Conservation (phyloP, 192 early-diverging fungal species). For the Podila epigama region DNA sequence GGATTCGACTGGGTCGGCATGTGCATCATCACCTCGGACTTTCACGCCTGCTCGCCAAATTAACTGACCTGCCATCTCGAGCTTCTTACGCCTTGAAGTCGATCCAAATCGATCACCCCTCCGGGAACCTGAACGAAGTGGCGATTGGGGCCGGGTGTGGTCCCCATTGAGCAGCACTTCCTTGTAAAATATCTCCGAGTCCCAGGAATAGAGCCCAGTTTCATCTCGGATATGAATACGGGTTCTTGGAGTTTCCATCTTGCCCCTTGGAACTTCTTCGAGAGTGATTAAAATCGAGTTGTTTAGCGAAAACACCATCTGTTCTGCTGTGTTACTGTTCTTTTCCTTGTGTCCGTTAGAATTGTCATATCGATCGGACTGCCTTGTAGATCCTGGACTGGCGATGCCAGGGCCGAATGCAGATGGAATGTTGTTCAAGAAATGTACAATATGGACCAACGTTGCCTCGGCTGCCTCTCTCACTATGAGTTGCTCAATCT, state of each 20-base stretch:
- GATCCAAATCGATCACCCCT: conserved; percentile 34
- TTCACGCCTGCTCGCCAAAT: conserved; percentile 33
- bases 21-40: conserved; percentile 30
- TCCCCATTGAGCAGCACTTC: conserved; percentile 30
- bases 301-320: conserved; percentile 77
- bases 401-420: conserved; percentile 58
- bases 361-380: background rate
- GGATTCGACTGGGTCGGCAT: background rate
- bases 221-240: conserved; percentile 77
- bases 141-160: conserved; percentile 11
- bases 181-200: conserved; percentile 75
- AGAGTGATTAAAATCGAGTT: conserved; percentile 75
- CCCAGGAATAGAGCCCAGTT: conserved; percentile 86
- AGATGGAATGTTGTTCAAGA: conserved; percentile 71
- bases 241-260: conserved; percentile 50
- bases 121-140: conserved; percentile 13
- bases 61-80: conserved; percentile 45
- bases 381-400: background rate
- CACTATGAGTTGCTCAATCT: conserved; percentile 28
- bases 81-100: conserved; percentile 14
- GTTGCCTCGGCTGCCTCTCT: conserved; percentile 76
- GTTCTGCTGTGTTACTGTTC: conserved; percentile 53
- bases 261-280: conserved; percentile 65
- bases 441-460: conserved; percentile 74
- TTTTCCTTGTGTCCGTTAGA: conserved; percentile 38